Conservation (phyloP, 2,329 filamentous ascomycete species). For the Penicillium sp. region DNA sequence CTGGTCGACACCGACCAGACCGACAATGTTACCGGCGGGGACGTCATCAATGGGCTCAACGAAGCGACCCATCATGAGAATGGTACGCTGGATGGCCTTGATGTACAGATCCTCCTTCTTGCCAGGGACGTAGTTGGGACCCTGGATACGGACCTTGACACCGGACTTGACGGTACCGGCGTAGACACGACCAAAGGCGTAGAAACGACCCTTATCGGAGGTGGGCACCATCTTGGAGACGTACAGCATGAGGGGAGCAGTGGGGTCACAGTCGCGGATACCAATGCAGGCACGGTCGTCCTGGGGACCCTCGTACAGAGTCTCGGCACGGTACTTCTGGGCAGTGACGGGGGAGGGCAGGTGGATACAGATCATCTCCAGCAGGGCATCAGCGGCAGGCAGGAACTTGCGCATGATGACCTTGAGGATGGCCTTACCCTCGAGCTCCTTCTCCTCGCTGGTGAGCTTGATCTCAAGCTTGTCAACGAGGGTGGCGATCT, state of each 20-base stretch:
- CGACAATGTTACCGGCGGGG: conserved; percentile 99
- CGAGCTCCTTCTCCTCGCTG: conserved; percentile 83
- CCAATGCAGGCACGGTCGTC: conserved; percentile 92
- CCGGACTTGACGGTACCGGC: conserved; percentile 95
- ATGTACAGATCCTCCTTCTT: conserved; percentile 99
- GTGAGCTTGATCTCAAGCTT: conserved; percentile 96
- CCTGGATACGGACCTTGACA: conserved; percentile 99
- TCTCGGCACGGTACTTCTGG: conserved; percentile 97
- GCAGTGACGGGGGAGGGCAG: conserved; percentile 93
- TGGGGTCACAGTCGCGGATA: conserved; percentile 98
- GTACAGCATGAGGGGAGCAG: conserved; percentile 99
- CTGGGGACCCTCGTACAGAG: conserved; percentile 93
- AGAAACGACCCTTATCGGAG: conserved; percentile 99
- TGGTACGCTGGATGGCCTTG: conserved; percentile 99
- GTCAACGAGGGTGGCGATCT: conserved; percentile 76
- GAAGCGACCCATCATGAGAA: conserved; percentile 99
- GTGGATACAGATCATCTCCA: conserved; percentile 99
- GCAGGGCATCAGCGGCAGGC: conserved; percentile 92
- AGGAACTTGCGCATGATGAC: conserved; percentile 98
- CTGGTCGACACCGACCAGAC: conserved; percentile 99
- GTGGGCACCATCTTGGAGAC: conserved; percentile 99
- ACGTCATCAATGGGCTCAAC: conserved; percentile 99
- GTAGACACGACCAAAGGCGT: conserved; percentile 99
- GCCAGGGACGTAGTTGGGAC: conserved; percentile 95
- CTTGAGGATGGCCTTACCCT: conserved; percentile 98